Base-by-base conservation (phyloP, 768 basidiomycete genomes). In the Rhodosporidiobolus odoratus region DNA sequence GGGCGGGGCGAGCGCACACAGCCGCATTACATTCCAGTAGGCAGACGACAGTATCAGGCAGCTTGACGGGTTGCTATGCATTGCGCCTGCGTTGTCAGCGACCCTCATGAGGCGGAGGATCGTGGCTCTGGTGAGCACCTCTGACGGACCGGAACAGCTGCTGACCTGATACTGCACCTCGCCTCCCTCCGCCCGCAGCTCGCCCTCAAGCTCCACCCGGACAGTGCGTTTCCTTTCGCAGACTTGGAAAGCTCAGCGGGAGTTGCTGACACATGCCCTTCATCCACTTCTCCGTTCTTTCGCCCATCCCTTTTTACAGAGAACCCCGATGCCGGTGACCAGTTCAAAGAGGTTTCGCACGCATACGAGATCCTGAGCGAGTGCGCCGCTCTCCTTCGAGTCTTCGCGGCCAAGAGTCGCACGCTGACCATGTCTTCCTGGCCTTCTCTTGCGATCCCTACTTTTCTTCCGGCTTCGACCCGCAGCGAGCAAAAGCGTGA, bases 241-340 rank as follows among this genome's bases (percentile, higher is more conserved):
- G 34, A 7, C 37, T 52, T 10, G 4, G 25, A 7, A n/a, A n/a
- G 35, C 9, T 13, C 16, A 1, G 15, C 34, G 1, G 52, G 40
- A 8, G 23, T 8, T 50, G 54, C 34, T 38, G 56, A 38, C 23
- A 3, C 27, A 43, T 13, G 8, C 52, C 52, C 27, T 32, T 38
- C 19, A 54, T 56, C 48, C 27, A 30, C 23, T n/a, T 13, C 38
- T 32, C 27, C 57, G 34, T 23, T 41, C 37, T 30, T 25, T 61
- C 17, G 16, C 45, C 10, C 58, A 8, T 37, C 35, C 34, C 43
- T 19, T 35, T 23, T 34, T 23, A 25, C 62, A 30, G 91, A 93
- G 84, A 94, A 94, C 81, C 92, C 93, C 57, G 93, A 93, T 66
- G 94, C 96, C 77, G 92, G 92, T 34, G 95, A 98, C 80, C 80